A percentile compares a stretch with the other conserved stretches of the same genome.
phyloP scores from a whole-genome alignment of 2,329 filamentous ascomycete species.

The Microdochium trichocladiopsis region DNA sequence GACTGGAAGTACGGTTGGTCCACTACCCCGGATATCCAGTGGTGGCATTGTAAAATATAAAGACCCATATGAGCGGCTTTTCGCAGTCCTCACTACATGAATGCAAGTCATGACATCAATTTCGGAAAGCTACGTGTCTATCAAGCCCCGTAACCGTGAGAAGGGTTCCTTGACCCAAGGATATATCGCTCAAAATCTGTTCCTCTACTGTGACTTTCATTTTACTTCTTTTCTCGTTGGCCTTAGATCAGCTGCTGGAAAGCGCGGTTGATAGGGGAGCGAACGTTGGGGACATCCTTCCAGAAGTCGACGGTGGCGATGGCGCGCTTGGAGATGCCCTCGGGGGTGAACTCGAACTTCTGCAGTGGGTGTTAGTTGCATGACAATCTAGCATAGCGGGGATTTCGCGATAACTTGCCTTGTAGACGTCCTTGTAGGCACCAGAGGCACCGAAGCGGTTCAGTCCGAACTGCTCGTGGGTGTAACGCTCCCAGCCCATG shows the following conservation, averaged over 20 bases:
- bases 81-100: no score
- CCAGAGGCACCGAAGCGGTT: slow-evolving; percentile 98
- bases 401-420: slow-evolving; percentile 47
- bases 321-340: slow-evolving; percentile 93
- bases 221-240: slow-evolving; percentile 3
- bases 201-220: not conserved
- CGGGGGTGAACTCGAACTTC: slow-evolving; percentile 99
- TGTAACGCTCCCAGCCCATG: slow-evolving; percentile 97
- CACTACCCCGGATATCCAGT: no score
- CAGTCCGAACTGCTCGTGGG: slow-evolving; percentile 98
- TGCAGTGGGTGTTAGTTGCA: slow-evolving; percentile 36
- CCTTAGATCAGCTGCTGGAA: slow-evolving; percentile 93
- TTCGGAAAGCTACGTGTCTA: not conserved
- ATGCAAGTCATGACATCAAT: not conserved
- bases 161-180: not conserved
- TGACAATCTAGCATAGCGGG: not conserved
- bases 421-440: slow-evolving; percentile 96
- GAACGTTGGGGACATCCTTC: slow-evolving; percentile 85
- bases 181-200: not conserved
- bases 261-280: slow-evolving; percentile 92
- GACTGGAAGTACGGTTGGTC: no score
- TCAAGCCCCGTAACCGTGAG: not conserved
- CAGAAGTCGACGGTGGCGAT: slow-evolving; percentile 91
- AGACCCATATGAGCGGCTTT: no score
- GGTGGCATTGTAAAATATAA: no score